Percentiles rank a stretch among this genome's conserved stretches.
These are phyloP conservation scores for Heritiera fomes DNA, from an alignment of 345 rosid species.

Conservation along the genomic window DNA sequence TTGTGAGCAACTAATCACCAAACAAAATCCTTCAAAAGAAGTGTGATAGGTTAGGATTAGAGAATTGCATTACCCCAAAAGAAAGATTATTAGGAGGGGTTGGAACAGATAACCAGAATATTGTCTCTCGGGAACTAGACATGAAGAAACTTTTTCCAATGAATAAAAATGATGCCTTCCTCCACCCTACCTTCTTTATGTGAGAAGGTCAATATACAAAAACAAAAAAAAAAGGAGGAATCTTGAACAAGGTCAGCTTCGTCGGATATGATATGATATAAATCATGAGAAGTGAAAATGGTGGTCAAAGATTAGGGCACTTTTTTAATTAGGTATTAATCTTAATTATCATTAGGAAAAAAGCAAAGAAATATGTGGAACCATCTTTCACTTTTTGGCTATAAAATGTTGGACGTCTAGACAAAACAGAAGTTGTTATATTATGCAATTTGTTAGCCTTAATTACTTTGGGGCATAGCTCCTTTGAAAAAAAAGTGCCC, in stretches of 20 bases:
- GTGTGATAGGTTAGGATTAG: too few species aligned
- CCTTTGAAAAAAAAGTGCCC: not conserved
- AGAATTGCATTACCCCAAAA: conserved; percentile 15
- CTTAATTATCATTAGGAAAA: too few species aligned
- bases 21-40: too few species aligned
- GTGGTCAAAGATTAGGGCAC: conserved; percentile 21
- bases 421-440: too few species aligned
- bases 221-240: not conserved
- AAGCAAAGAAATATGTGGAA: too few species aligned
- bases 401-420: too few species aligned
- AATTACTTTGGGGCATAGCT: too few species aligned
- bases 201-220: conserved; percentile 17
- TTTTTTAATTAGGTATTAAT: too few species aligned
- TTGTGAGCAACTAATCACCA: too few species aligned
- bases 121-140: conserved; percentile 45
- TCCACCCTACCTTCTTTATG: conserved; percentile 30
- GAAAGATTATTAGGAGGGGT: not conserved
- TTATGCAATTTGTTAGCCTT: too few species aligned
- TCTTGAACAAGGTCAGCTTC: conserved; percentile 19
- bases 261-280: not conserved
- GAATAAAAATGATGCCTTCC: conserved; percentile 27
- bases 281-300: not conserved
- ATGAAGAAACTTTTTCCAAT: conserved; percentile 28
- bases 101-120: conserved; percentile 30
- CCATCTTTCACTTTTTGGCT: too few species aligned